Evolutionary conservation across 2,329 filamentous ascomycete species (phyloP), one percentile per base, ranked within the genome.

Genomic region (Xylariaceae sp.): DNA sequence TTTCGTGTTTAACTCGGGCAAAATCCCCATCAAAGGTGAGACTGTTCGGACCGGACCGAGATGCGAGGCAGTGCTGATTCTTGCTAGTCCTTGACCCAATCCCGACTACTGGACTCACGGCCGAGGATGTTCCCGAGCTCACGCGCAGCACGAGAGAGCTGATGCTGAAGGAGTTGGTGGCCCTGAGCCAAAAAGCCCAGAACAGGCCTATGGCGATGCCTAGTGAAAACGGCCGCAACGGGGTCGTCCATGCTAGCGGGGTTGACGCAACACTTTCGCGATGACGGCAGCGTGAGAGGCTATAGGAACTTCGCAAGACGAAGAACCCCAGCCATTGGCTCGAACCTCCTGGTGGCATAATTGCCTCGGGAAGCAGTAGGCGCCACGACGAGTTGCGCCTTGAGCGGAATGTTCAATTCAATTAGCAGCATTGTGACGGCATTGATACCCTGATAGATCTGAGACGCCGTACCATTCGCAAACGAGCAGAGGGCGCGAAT

Each of bases 121-220:
- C 81, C 16, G 77, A 78, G 33, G 87, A 94, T 56, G 85, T 94
- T 33, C 83, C 92, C 46, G 72, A 75, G 38, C 65, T 94, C 28
- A 72, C 80, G 32, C 67, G 70, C 35, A 71, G 70, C 34, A 85
- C 81, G 3, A 73, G 80, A 36, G 80, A 87, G 14, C 59, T 77
- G 32, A 94, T 94, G 87, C 70, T 89, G 42, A 69, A 72, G 44
- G 81, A 81, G 51, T 62, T 81, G 26, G 43, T 75, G 13, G 50
- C 53, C 19, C 59, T 81, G 15, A 73, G 75, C 8, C 65, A 64
- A 30, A 67, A 68, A 52, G 67, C 60, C 15, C 65, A 65, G 29
- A 68, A 70, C 12, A 42, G 45, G 10, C 54, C 59, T 18, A 42
- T 55, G n/a, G 43, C 47, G 3, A 35, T 56, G 16, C 48, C 52